These are phyloP conservation scores for Leavenworthia alabamica DNA, from an alignment of 345 rosid genomes.

Conservation along the genomic window DNA sequence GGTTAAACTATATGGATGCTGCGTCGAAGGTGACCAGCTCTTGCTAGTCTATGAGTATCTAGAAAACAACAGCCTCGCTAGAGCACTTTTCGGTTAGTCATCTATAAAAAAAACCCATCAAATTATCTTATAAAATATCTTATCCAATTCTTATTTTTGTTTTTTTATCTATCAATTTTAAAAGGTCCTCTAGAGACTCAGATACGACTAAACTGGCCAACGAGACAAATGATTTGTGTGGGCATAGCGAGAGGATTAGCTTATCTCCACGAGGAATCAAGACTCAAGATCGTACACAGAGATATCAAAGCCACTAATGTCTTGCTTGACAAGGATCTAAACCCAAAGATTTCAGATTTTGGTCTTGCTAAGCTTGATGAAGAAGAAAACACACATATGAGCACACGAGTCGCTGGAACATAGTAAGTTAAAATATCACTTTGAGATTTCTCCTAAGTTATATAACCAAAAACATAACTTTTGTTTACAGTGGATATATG, in stretches of 20 bases:
- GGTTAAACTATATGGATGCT: constrained; percentile 50
- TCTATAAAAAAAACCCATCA: neutral
- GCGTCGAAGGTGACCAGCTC: constrained; percentile 49
- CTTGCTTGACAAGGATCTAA: too few relatives aligned
- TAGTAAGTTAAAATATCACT: constrained; percentile 23
- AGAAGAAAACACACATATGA: too few relatives aligned
- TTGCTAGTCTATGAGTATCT: constrained; percentile 52
- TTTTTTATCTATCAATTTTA: neutral
- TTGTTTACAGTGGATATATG: constrained; percentile 37
- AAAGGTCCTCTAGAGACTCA: constrained; percentile 33
- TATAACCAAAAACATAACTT: neutral
- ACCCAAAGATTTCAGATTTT: too few relatives aligned
- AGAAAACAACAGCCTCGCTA: constrained; percentile 49
- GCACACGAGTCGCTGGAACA: constrained; percentile 48
- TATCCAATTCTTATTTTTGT: neutral
- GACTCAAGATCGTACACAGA: constrained; percentile 43
- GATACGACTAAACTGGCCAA: constrained; percentile 36
- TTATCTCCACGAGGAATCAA: constrained; percentile 47
- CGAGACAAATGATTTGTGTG: constrained; percentile 38
- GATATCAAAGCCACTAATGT: too few relatives aligned
- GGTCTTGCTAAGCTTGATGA: too few relatives aligned
- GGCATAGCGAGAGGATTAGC: constrained; percentile 47
- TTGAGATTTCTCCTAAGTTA: neutral
- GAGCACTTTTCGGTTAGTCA: constrained; percentile 42
- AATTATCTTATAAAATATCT: neutral